Evolutionary conservation across 164 flowering plant genomes (phyloP).

Genomic region (Platanus orientalis): DNA sequence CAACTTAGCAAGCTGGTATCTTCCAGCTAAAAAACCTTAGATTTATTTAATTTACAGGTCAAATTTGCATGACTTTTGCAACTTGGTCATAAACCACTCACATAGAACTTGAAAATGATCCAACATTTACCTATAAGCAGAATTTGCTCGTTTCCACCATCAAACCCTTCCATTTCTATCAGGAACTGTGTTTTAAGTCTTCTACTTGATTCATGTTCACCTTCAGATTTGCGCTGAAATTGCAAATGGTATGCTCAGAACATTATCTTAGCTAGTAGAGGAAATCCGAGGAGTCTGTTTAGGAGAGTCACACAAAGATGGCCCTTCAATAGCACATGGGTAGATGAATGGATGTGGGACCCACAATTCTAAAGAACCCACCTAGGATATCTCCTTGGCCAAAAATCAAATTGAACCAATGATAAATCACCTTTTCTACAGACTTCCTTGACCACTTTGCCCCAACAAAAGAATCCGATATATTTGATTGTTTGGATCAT

Average conservation of each 20-base stretch:
- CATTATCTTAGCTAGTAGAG: not conserved
- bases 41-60: too few species aligned
- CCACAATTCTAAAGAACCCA: not conserved
- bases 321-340: not conserved
- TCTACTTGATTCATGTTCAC: conserved; percentile 98
- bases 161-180: conserved; percentile 99
- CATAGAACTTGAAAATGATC: not conserved
- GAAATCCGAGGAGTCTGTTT: not conserved
- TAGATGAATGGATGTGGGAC: not conserved
- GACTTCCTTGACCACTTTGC: not conserved
- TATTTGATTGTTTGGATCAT: not conserved
- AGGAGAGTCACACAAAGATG: not conserved
- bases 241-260: conserved; percentile 16
- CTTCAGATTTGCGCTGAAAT: conserved; percentile 96
- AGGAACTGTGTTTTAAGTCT: conserved; percentile 96
- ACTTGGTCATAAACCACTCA: not conserved
- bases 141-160: conserved; percentile 91
- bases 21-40: too few species aligned
- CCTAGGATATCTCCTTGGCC: not conserved
- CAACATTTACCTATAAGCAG: conserved; percentile 71
- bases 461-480: not conserved
- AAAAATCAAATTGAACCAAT: conserved; percentile 3
- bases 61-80: not conserved
- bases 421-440: not conserved
- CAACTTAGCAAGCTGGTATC: too few species aligned